phyloP scores from a whole-genome alignment of 208 protist genomes.

The Trypanosoma brucei region DNA sequence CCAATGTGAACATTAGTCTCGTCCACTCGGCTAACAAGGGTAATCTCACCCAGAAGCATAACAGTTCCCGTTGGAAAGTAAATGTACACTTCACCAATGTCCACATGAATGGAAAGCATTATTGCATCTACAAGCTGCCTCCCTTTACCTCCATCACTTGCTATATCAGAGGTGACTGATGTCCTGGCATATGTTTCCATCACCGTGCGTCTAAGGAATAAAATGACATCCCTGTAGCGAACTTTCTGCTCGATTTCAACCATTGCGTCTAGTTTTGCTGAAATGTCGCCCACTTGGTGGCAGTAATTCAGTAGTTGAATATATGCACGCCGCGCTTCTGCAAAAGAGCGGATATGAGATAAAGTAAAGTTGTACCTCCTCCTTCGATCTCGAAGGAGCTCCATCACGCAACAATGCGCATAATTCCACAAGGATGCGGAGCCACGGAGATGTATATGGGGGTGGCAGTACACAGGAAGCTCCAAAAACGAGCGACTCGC shows the following conservation, averaged over 20 bases:
- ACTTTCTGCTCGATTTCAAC: conserved; percentile 69
- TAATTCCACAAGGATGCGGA: conserved; percentile 59
- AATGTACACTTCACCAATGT: conserved; percentile 35
- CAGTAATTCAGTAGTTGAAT: conserved; percentile 63
- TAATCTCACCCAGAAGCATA: conserved; percentile 4
- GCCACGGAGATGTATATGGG: conserved; percentile 28
- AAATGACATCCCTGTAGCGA: conserved; percentile 69
- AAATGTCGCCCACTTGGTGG: conserved; percentile 41
- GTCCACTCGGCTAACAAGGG: conserved; percentile 18
- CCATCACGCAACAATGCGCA: conserved; percentile 39
- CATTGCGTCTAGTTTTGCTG: conserved; percentile 36
- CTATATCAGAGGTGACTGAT: background rate
- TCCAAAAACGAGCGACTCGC: conserved; percentile 34
- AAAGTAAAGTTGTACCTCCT: conserved; percentile 76
- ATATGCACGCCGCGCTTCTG: conserved; percentile 54
- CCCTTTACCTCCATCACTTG: background rate
- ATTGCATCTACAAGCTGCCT: conserved; percentile 17
- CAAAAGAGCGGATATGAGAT: conserved; percentile 67
- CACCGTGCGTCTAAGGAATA: conserved; percentile 49
- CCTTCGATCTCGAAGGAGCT: conserved; percentile 43
- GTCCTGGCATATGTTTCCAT: conserved; percentile 33
- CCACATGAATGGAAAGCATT: conserved; percentile 36
- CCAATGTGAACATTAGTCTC: conserved; percentile 21
- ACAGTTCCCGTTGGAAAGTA: conserved; percentile 25
- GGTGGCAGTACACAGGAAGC: conserved; percentile 54